phyloP scores from a whole-genome alignment of 768 basidiomycete genomes.

The Amanita fuliginea region DNA sequence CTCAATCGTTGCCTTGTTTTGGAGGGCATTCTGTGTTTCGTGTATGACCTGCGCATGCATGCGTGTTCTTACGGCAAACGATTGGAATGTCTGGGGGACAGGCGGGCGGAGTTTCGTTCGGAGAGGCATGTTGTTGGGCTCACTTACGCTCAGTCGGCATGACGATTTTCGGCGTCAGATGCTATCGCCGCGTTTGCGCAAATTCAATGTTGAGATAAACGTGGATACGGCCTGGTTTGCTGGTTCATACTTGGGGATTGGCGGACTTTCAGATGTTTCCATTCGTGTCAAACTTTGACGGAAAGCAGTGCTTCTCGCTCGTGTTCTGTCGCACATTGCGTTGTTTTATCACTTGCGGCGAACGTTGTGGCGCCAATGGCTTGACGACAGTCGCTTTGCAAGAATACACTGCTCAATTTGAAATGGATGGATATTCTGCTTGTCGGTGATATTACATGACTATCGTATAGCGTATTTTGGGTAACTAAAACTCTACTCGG shows the following conservation, averaged over 20 bases:
- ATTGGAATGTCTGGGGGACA: not conserved
- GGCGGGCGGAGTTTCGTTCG: not conserved
- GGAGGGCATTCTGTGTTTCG: not conserved
- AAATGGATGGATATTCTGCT: not conserved
- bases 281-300: not conserved
- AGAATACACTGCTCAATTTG: not conserved
- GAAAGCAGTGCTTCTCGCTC: not conserved
- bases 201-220: not conserved
- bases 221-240: conserved; percentile 3
- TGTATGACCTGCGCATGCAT: not conserved
- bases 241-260: not conserved
- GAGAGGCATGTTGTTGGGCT: not conserved
- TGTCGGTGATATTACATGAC: conserved; percentile 3
- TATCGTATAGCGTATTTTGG: not conserved
- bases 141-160: not conserved
- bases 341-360: not conserved
- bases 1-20: not conserved
- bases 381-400: not conserved
- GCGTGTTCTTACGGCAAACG: not conserved
- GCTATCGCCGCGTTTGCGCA: conserved; percentile 1
- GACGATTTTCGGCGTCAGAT: not conserved
- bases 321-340: not conserved
- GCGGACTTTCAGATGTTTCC: not conserved
- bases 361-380: not conserved
- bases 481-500: not conserved